A percentile compares a stretch with the other conserved stretches of the same genome.
These are phyloP conservation scores for Simmondsia chinensis DNA, from an alignment of 148 eudicot genomes.

Conservation along the genomic window DNA sequence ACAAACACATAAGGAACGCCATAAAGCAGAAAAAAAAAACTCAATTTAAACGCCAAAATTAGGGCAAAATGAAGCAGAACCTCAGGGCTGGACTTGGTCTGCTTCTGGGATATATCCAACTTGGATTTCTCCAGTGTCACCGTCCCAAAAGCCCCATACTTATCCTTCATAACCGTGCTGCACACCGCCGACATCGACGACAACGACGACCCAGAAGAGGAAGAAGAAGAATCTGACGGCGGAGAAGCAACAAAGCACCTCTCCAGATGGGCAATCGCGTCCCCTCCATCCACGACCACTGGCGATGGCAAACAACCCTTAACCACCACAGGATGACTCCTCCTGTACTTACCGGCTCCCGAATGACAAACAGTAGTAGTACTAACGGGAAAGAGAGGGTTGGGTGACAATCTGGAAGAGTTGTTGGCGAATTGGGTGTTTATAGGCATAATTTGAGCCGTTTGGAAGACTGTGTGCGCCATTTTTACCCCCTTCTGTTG, in stretches of 20 bases:
- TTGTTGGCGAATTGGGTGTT: conserved; percentile 36
- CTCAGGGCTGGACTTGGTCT: conserved; percentile 52
- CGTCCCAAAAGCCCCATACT: conserved; percentile 47
- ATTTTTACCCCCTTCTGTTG: conserved; percentile 10
- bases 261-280: conserved; percentile 37
- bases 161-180: conserved; percentile 48
- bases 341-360: conserved; percentile 12
- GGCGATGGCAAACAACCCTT: conserved; percentile 18
- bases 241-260: conserved; percentile 46
- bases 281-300: conserved; percentile 35
- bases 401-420: conserved; percentile 16
- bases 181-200: conserved; percentile 11
- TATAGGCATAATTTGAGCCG: conserved; percentile 57
- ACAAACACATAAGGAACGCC: too few relatives aligned
- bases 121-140: conserved; percentile 76
- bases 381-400: conserved; percentile 16
- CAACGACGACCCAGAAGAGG: conserved; percentile 18
- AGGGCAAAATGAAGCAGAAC: conserved; percentile 11
- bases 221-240: conserved; percentile 8
- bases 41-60: too few relatives aligned
- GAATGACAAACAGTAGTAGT: conserved; percentile 2
- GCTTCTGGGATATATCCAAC: conserved; percentile 51
- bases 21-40: too few relatives aligned
- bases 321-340: conserved; percentile 16
- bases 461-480: conserved; percentile 55